Evolutionary conservation across 1,284 basidiomycete species (phyloP).

Genomic region (Dichomitus squalens): DNA sequence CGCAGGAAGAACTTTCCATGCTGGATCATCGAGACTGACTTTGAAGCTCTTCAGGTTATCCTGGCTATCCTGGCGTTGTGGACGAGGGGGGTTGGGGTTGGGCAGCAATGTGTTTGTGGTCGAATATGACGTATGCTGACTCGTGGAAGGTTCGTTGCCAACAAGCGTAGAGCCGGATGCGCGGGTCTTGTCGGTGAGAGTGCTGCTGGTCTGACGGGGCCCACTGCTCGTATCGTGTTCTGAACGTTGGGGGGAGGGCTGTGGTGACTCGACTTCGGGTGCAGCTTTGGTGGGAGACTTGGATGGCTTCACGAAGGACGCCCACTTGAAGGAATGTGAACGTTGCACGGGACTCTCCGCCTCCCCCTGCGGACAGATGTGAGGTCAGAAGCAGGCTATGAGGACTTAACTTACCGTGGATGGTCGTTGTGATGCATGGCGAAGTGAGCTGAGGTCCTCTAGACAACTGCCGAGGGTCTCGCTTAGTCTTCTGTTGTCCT

Average conservation of each 20-base stretch:
- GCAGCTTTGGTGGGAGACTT: constrained; percentile 78
- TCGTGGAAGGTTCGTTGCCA: constrained; percentile 19
- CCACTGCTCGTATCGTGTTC: constrained; percentile 59
- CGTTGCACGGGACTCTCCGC: constrained; percentile 61
- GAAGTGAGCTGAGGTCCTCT: constrained; percentile 62
- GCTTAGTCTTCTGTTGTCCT: constrained; percentile 73
- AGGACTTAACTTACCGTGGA: constrained; percentile 11
- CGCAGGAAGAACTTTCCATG: constrained; percentile 96
- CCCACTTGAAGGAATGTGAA: constrained; percentile 84
- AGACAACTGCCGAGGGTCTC: constrained; percentile 60
- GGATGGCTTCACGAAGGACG: constrained; percentile 67
- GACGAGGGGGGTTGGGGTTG: constrained; percentile 40
- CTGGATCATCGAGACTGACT: constrained; percentile 94
- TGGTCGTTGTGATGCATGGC: constrained; percentile 29
- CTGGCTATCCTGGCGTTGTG: constrained; percentile 63
- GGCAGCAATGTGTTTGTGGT: constrained; percentile 21
- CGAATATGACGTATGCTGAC: constrained; percentile 19
- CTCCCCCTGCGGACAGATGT: constrained; percentile 32
- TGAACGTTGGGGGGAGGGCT: constrained; percentile 71
- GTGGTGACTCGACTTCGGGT: constrained; percentile 64
- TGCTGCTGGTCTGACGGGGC: constrained; percentile 25
- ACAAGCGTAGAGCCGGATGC: constrained; percentile 16
- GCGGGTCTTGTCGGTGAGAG: constrained; percentile 28
- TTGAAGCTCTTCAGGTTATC: constrained; percentile 88
- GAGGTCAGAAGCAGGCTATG: not conserved